Conservation (phyloP, 306 rosid species). For the Cucurbita ficifolia region DNA sequence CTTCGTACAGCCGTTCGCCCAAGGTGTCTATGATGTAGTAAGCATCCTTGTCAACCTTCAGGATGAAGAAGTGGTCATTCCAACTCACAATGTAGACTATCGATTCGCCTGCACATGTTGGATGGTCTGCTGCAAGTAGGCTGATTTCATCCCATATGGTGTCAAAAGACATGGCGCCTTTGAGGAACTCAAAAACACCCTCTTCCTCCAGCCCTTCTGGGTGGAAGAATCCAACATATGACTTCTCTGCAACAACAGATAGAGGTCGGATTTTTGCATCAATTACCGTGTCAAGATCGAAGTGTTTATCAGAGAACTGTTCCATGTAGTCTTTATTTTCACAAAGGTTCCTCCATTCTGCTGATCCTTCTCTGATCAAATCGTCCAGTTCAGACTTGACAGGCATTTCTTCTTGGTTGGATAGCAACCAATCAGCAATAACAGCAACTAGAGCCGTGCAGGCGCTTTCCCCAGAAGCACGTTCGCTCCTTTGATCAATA, state of each 20-base stretch:
- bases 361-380: conserved; percentile 28
- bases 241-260: conserved; percentile 11
- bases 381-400: conserved; percentile 18
- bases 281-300: conserved; percentile 24
- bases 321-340: conserved; percentile 12
- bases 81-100: conserved; percentile 21
- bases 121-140: conserved; percentile 4
- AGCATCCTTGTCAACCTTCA: conserved; percentile 20
- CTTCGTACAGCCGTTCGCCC: conserved; percentile 31
- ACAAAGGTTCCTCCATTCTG: conserved; percentile 26
- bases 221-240: conserved; percentile 24
- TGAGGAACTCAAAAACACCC: conserved; percentile 15
- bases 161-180: conserved; percentile 23
- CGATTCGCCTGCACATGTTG: not conserved
- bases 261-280: conserved; percentile 21
- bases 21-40: conserved; percentile 28
- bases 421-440: conserved; percentile 24
- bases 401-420: conserved; percentile 21
- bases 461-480: conserved; percentile 31
- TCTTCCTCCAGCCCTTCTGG: conserved; percentile 18
- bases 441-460: conserved; percentile 28
- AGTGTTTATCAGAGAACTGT: conserved; percentile 23
- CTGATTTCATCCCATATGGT: conserved; percentile 27
- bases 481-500: conserved; percentile 28
- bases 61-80: conserved; percentile 31